Conservation (phyloP, 2,329 filamentous ascomycete species). For the Chaetomiaceae sp. region DNA sequence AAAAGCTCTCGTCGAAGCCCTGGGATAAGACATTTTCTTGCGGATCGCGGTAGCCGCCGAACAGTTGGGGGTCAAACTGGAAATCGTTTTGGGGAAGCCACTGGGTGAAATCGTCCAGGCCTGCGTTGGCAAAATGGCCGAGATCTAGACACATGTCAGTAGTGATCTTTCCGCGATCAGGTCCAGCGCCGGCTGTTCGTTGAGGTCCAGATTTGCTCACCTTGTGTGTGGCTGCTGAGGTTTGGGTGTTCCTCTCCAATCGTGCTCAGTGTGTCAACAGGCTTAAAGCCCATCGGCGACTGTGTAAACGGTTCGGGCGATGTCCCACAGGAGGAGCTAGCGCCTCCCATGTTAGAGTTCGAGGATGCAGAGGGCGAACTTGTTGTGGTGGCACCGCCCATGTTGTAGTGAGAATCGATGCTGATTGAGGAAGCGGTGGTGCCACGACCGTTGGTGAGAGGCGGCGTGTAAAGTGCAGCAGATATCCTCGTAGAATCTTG, state of each 20-base stretch:
- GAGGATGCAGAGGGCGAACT: constrained; percentile 63
- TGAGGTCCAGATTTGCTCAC: constrained; percentile 14
- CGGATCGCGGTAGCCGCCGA: constrained; percentile 86
- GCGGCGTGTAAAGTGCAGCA: constrained; percentile 54
- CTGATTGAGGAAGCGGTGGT: constrained; percentile 46
- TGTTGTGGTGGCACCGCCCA: constrained; percentile 49
- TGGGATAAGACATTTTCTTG: constrained; percentile 72
- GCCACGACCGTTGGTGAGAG: constrained; percentile 40
- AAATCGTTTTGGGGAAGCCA: constrained; percentile 80
- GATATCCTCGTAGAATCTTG: constrained; percentile 53
- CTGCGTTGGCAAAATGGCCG: constrained; percentile 40
- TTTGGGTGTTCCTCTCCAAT: constrained; percentile 63
- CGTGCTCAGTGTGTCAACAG: constrained; percentile 57
- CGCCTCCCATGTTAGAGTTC: constrained; percentile 51
- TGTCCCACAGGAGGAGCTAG: constrained; percentile 67
- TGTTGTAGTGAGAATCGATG: constrained; percentile 48
- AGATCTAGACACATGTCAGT: constrained; percentile 31
- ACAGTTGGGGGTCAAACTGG: constrained; percentile 86
- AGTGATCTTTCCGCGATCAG: no score
- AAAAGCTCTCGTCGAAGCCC: constrained; percentile 65
- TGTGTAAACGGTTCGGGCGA: constrained; percentile 73
- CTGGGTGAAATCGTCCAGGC: constrained; percentile 55
- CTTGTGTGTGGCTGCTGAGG: constrained; percentile 45
- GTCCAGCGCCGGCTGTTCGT: background rate
- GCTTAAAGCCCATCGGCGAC: constrained; percentile 63